Percentiles rank a stretch among this genome's conserved stretches.
These are phyloP conservation scores for Miamiensis avidus DNA, from an alignment of 169 alveolate species.

Conservation along the genomic window DNA sequence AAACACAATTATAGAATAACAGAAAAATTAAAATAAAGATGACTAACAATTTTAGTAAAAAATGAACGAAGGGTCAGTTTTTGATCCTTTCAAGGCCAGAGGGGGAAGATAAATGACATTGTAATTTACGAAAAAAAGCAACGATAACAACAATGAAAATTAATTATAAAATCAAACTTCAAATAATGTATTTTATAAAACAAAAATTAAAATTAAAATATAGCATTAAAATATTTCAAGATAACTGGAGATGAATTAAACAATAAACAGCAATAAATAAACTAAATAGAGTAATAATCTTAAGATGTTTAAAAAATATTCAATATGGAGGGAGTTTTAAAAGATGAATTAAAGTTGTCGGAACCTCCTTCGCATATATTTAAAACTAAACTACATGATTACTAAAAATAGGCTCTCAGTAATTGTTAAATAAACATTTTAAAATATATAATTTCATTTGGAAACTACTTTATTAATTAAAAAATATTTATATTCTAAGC, in stretches of 20 bases:
- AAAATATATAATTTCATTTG: no score
- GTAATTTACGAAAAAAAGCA: no score
- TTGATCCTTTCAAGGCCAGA: not conserved
- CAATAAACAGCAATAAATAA: no score
- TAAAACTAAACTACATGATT: slow-evolving; percentile 8
- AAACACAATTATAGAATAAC: not conserved
- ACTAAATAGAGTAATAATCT: no score
- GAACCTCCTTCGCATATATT: slow-evolving; percentile 8
- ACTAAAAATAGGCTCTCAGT: slow-evolving; percentile 20
- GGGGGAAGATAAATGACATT: not conserved
- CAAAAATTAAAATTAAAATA: no score
- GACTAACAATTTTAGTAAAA: not conserved
- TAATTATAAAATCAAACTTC: not conserved
- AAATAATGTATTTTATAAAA: no score
- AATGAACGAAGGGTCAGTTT: not conserved
- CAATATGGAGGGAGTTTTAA: not conserved
- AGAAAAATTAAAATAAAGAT: not conserved
- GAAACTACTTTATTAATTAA: no score
- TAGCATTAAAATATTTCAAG: no score
- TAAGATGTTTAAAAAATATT: not conserved
- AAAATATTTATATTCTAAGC: not conserved
- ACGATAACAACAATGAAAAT: not conserved
- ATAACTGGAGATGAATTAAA: no score
- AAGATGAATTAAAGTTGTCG: not conserved
- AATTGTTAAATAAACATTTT: no score